These are phyloP conservation scores for Marsdenia floribunda DNA, from an alignment of 257 asterid species.

Conservation along the genomic window DNA sequence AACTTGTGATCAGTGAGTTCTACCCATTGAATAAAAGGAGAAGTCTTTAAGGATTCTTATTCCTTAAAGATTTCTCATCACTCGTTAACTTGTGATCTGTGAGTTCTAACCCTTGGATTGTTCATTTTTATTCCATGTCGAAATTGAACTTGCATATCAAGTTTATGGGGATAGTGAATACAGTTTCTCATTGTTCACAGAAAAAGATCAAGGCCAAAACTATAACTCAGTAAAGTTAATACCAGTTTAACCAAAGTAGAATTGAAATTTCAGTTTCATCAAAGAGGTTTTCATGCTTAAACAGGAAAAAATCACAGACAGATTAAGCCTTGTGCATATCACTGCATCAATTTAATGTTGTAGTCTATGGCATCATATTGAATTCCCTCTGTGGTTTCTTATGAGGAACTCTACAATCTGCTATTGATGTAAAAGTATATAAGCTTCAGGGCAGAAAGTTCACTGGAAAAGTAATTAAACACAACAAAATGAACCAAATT, in stretches of 20 bases:
- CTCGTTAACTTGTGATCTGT: too few species aligned
- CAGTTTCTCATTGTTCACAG: not conserved
- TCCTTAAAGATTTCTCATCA: too few species aligned
- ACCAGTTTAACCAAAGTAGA: not conserved
- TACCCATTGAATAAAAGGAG: not conserved
- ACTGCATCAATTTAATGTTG: not conserved
- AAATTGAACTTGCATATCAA: not conserved
- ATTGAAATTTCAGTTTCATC: not conserved
- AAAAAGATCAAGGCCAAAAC: not conserved
- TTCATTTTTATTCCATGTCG: too few species aligned
- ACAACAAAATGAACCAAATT: not conserved
- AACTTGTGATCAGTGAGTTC: not conserved
- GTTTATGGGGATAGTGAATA: not conserved
- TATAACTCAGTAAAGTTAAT: not conserved
- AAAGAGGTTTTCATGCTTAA: not conserved
- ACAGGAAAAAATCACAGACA: not conserved
- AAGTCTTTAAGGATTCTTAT: not conserved
- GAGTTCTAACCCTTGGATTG: too few species aligned
- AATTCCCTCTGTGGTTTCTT: not conserved
- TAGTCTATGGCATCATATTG: not conserved
- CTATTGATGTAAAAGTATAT: not conserved
- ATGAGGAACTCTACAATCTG: not conserved
- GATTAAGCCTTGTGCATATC: not conserved
- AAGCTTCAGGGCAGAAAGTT: not conserved
- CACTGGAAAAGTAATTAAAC: not conserved